These are phyloP conservation scores for Apiospora marii DNA, from an alignment of 2,329 filamentous ascomycete genomes.

Conservation along the genomic window DNA sequence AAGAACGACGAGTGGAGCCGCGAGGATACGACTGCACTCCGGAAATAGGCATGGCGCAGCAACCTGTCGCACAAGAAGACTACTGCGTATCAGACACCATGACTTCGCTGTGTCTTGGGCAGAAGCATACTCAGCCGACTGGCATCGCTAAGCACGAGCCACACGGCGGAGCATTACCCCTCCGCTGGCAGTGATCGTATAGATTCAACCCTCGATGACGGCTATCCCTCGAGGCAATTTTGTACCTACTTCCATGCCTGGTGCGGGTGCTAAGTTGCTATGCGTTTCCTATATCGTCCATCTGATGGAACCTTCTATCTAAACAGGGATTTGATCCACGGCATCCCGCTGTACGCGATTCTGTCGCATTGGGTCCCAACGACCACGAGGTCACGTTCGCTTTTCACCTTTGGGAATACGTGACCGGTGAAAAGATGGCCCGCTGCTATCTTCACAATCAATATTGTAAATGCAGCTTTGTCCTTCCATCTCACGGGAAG, in stretches of 20 bases:
- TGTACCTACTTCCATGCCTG: not conserved
- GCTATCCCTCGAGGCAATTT: not conserved
- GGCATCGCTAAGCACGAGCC: not conserved
- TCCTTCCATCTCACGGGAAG: no score
- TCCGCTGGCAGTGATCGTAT: not conserved
- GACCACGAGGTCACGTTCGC: constrained; percentile 10
- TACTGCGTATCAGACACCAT: not conserved
- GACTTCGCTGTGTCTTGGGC: not conserved
- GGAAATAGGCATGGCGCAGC: no score
- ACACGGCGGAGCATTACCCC: not conserved
- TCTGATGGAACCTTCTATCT: not conserved
- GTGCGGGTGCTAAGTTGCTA: not conserved
- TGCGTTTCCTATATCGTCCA: not conserved
- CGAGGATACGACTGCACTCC: not conserved
- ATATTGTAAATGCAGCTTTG: no score
- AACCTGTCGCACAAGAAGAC: not conserved
- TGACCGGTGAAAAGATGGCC: no score
- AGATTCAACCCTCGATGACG: not conserved
- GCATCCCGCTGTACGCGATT: constrained; percentile 6
- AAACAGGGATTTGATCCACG: not conserved
- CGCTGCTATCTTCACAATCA: no score
- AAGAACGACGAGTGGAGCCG: not conserved
- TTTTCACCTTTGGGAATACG: no score
- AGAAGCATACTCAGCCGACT: not conserved
- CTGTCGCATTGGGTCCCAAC: constrained; percentile 4